These are phyloP conservation scores for Wickerhamiella hasegawae DNA, from an alignment of 805 yeast species.

Conservation along the genomic window DNA sequence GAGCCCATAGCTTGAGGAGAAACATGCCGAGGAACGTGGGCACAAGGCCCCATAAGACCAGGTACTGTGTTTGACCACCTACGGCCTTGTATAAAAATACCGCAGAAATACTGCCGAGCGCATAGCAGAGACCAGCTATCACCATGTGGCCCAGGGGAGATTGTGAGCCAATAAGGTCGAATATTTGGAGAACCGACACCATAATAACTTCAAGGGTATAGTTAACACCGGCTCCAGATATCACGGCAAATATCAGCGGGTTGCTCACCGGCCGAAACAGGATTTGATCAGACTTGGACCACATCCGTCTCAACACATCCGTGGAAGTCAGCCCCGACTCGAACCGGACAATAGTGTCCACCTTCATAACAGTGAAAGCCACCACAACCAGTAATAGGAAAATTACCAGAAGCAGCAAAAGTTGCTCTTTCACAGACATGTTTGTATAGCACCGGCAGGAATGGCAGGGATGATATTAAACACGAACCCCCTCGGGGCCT, in stretches of 20 bases:
- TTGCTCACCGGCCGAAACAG: slow-evolving; percentile 12
- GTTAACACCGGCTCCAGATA: slow-evolving; percentile 10
- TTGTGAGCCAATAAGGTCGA: slow-evolving; percentile 9
- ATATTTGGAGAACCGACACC: slow-evolving; percentile 10
- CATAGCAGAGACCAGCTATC: slow-evolving; percentile 3
- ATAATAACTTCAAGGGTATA: slow-evolving; percentile 1
- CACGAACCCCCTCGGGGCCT: too few relatives aligned
- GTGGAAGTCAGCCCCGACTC: slow-evolving; percentile 14
- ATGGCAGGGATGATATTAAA: too few relatives aligned
- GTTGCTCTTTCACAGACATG: neutral
- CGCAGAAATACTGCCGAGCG: slow-evolving; percentile 10
- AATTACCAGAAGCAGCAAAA: neutral
- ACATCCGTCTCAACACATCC: slow-evolving; percentile 14
- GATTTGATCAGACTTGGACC: slow-evolving; percentile 15
- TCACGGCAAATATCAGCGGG: slow-evolving; percentile 10
- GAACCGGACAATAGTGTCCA: slow-evolving; percentile 14
- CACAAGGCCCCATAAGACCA: too few relatives aligned
- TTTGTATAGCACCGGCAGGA: too few relatives aligned
- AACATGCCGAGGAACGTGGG: too few relatives aligned
- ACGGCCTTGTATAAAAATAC: slow-evolving; percentile 8
- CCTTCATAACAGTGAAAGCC: slow-evolving; percentile 12
- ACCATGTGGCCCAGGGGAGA: neutral
- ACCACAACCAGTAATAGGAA: neutral
- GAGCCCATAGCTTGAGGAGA: too few relatives aligned
- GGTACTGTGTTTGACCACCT: slow-evolving; percentile 13